phyloP scores from a whole-genome alignment of 75 land plant genomes.

The Picea glauca region DNA sequence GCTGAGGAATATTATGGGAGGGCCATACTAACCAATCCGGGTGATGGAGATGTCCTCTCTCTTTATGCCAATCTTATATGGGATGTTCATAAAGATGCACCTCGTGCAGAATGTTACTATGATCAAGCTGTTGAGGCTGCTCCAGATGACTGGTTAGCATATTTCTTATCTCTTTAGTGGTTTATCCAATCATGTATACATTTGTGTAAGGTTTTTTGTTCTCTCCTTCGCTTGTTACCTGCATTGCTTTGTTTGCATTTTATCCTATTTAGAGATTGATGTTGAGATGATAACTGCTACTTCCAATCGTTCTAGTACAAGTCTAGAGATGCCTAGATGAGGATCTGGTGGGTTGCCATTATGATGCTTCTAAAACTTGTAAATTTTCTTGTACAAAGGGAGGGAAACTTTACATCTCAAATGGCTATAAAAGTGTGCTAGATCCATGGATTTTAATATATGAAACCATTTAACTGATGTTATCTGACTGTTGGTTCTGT shows the following conservation, averaged over 20 bases:
- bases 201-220: too few relatives aligned
- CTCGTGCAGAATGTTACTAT: conserved; percentile 44
- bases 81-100: conserved; percentile 33
- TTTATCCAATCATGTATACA: too few relatives aligned
- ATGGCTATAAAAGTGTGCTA: not conserved
- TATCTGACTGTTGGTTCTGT: not conserved
- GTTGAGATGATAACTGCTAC: too few relatives aligned
- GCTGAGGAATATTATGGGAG: conserved; percentile 51
- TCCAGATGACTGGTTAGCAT: conserved; percentile 40
- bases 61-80: conserved; percentile 50
- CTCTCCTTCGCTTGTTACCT: too few relatives aligned
- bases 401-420: not conserved
- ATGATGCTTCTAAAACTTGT: too few relatives aligned
- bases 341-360: too few relatives aligned
- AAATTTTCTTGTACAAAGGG: too few relatives aligned
- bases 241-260: too few relatives aligned
- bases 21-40: conserved; percentile 48
- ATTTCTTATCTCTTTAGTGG: too few relatives aligned
- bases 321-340: too few relatives aligned
- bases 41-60: conserved; percentile 37
- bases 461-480: not conserved
- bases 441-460: not conserved
- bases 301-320: too few relatives aligned
- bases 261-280: too few relatives aligned
- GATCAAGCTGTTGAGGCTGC: conserved; percentile 55